Evolutionary conservation across 768 basidiomycete species (phyloP).

Genomic region (Boletus barrowsii): DNA sequence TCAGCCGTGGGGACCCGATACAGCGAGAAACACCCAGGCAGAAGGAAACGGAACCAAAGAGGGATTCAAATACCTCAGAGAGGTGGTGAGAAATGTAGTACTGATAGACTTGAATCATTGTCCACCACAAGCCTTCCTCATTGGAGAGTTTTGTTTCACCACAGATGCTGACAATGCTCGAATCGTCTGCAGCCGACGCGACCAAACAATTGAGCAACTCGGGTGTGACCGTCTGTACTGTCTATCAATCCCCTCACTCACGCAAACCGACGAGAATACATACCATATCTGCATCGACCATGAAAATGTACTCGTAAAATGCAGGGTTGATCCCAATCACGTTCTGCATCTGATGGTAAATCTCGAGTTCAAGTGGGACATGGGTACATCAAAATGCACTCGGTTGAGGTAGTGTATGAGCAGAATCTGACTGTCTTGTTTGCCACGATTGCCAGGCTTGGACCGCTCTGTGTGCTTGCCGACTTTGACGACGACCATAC

Average conservation of each 20-base stretch:
- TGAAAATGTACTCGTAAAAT: conserved; percentile 98
- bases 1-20: conserved; percentile 92
- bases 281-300: conserved; percentile 93
- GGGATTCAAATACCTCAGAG: conserved; percentile 90
- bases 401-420: conserved; percentile 89
- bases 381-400: conserved; percentile 91
- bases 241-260: background rate
- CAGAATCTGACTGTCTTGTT: conserved; percentile 91
- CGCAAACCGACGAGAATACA: conserved; percentile 17
- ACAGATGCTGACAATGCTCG: conserved; percentile 87
- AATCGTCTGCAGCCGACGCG: conserved; percentile 82
- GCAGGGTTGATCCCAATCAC: conserved; percentile 96
- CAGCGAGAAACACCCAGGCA: conserved; percentile 94
- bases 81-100: conserved; percentile 95
- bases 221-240: conserved; percentile 72
- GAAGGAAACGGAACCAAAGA: conserved; percentile 92
- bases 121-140: conserved; percentile 95
- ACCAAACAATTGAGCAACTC: conserved; percentile 92
- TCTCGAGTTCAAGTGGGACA: conserved; percentile 90
- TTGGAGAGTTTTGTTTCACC: conserved; percentile 93
- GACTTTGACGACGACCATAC: conserved; percentile 91
- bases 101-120: conserved; percentile 97
- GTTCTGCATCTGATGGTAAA: conserved; percentile 97
- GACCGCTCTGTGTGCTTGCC: conserved; percentile 92
- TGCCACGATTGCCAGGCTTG: conserved; percentile 91